Percentiles rank a stretch among this genome's conserved stretches.
Conservation (phyloP, 2,329 filamentous ascomycete species). For the Aureobasidium uvarum region DNA sequence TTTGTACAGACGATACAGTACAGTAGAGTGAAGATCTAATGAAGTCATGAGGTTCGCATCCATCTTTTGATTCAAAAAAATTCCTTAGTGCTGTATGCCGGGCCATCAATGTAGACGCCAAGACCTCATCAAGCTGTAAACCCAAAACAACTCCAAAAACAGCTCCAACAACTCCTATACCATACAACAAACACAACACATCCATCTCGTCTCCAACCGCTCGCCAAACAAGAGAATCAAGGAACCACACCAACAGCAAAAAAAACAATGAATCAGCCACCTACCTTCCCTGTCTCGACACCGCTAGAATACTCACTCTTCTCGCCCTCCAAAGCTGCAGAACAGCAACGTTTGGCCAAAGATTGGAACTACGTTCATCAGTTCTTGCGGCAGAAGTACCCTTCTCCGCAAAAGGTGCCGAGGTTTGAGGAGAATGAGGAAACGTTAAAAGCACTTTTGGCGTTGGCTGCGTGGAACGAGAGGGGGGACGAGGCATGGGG, state of each 20-base stretch:
- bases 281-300: slow-evolving; percentile 14
- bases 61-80: too few species aligned
- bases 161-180: neutral
- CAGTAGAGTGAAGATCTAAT: too few species aligned
- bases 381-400: slow-evolving; percentile 73
- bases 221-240: too few species aligned
- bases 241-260: neutral
- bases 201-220: neutral
- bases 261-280: neutral
- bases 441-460: slow-evolving; percentile 72
- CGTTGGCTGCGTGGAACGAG: slow-evolving; percentile 74
- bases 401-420: slow-evolving; percentile 59
- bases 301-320: slow-evolving; percentile 48
- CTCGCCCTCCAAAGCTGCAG: slow-evolving; percentile 64
- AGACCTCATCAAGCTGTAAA: neutral
- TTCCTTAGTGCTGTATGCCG: too few species aligned
- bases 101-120: neutral
- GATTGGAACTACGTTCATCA: slow-evolving; percentile 87
- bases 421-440: slow-evolving; percentile 83
- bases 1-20: too few species aligned
- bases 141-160: neutral
- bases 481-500: slow-evolving; percentile 68
- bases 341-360: slow-evolving; percentile 76
- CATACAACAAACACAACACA: neutral
- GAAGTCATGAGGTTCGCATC: too few species aligned